Conservation (phyloP, 345 rosid species). For the Salix viminalis region DNA sequence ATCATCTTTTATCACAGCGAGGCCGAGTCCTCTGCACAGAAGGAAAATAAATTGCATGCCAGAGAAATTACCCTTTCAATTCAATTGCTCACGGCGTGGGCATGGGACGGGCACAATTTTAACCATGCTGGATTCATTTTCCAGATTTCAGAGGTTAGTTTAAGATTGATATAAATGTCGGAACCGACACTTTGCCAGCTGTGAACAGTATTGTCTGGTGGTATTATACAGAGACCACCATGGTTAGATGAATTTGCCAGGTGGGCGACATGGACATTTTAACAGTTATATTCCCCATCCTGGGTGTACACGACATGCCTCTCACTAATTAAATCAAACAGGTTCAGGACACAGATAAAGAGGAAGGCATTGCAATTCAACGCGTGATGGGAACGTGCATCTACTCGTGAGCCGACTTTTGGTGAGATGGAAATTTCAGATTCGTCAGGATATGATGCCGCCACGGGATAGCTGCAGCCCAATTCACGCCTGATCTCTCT, state of each 20-base stretch:
- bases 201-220: background rate
- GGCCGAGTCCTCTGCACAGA: too few species aligned
- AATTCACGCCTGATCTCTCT: too few species aligned
- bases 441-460: too few species aligned
- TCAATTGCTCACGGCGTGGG: background rate
- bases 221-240: background rate
- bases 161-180: background rate
- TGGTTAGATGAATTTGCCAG: background rate
- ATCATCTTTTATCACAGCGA: too few species aligned
- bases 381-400: background rate
- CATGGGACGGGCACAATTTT: background rate
- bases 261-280: background rate
- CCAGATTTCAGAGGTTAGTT: background rate
- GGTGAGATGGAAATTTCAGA: too few species aligned
- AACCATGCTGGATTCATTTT: background rate
- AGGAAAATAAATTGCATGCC: too few species aligned
- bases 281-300: background rate
- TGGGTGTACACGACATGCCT: background rate
- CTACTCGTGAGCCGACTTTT: too few species aligned
- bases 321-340: background rate
- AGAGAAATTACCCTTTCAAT: too few species aligned
- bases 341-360: background rate
- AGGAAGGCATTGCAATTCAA: background rate
- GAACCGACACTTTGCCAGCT: conserved; percentile 8
- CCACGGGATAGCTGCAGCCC: too few species aligned